These are phyloP conservation scores for Proliferodiscus dingleyae DNA, from an alignment of 2,329 filamentous ascomycete species.

Conservation along the genomic window DNA sequence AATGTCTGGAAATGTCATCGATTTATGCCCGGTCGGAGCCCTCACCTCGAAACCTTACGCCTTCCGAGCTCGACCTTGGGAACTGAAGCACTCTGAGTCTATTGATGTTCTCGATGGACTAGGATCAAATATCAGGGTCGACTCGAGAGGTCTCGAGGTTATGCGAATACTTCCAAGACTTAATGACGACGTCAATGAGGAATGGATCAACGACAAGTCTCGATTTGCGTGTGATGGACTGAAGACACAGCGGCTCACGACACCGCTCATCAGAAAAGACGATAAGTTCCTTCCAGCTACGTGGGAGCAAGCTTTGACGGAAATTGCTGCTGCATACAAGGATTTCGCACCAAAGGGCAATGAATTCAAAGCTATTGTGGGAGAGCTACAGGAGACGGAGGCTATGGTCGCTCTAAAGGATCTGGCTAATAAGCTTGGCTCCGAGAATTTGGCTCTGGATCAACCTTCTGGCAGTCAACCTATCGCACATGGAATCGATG, in stretches of 20 bases:
- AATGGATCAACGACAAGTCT: constrained; percentile 99
- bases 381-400: constrained; percentile 87
- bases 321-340: constrained; percentile 77
- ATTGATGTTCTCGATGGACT: constrained; percentile 91
- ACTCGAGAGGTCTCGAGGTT: constrained; percentile 89
- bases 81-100: constrained; percentile 92
- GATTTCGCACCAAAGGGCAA: constrained; percentile 78
- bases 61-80: constrained; percentile 95
- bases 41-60: constrained; percentile 97
- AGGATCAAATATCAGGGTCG: constrained; percentile 90
- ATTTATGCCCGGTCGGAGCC: constrained; percentile 95
- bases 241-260: constrained; percentile 92
- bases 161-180: constrained; percentile 90
- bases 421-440: constrained; percentile 90
- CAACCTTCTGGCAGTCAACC: constrained; percentile 79
- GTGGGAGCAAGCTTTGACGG: constrained; percentile 91
- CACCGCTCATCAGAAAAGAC: constrained; percentile 81
- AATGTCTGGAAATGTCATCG: constrained; percentile 94
- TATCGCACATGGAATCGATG: constrained; percentile 85
- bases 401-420: constrained; percentile 96
- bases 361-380: constrained; percentile 93
- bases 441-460: constrained; percentile 91
- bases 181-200: constrained; percentile 97
- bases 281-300: constrained; percentile 88
- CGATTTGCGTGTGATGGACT: constrained; percentile 95